Percentiles rank a stretch among this genome's conserved stretches.
phyloP scores from a whole-genome alignment of 441 rosid genomes.

The Theobroma grandiflorum region DNA sequence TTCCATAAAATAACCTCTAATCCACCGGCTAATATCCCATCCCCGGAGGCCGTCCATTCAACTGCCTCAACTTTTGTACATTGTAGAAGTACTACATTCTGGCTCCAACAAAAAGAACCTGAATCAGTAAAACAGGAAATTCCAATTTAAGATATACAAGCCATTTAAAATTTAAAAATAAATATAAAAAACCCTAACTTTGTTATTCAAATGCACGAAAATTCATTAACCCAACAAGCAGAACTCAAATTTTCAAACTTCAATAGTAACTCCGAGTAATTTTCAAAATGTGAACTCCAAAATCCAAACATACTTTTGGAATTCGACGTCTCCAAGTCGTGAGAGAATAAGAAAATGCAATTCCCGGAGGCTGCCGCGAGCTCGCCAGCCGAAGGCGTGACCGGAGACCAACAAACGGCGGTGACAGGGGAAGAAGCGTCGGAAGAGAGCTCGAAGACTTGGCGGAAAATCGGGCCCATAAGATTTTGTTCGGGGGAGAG shows the following conservation, averaged over 20 bases:
- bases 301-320: slow-evolving; percentile 42
- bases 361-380: slow-evolving; percentile 81
- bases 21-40: slow-evolving; percentile 88
- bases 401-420: slow-evolving; percentile 88
- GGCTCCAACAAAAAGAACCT: slow-evolving; percentile 99
- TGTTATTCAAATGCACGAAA: neutral
- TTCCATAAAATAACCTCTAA: slow-evolving; percentile 83
- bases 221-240: slow-evolving; percentile 7
- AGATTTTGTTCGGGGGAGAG: slow-evolving; percentile 63
- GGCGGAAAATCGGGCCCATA: slow-evolving; percentile 78
- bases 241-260: neutral
- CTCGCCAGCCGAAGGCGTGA: slow-evolving; percentile 76
- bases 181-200: neutral
- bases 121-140: slow-evolving; percentile 70
- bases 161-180: slow-evolving; percentile 2
- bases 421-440: slow-evolving; percentile 51
- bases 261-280: slow-evolving; percentile 6
- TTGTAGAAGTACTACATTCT: slow-evolving; percentile 86
- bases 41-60: slow-evolving; percentile 90
- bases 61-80: slow-evolving; percentile 80
- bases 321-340: slow-evolving; percentile 46
- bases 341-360: slow-evolving; percentile 57
- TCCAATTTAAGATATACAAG: slow-evolving; percentile 49
- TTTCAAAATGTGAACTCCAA: slow-evolving; percentile 9
- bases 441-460: slow-evolving; percentile 73